Percentiles rank a stretch among this genome's conserved stretches.
These are phyloP conservation scores for Westerdykella sp. DNA, from an alignment of 2,329 filamentous ascomycete species.

Conservation along the genomic window DNA sequence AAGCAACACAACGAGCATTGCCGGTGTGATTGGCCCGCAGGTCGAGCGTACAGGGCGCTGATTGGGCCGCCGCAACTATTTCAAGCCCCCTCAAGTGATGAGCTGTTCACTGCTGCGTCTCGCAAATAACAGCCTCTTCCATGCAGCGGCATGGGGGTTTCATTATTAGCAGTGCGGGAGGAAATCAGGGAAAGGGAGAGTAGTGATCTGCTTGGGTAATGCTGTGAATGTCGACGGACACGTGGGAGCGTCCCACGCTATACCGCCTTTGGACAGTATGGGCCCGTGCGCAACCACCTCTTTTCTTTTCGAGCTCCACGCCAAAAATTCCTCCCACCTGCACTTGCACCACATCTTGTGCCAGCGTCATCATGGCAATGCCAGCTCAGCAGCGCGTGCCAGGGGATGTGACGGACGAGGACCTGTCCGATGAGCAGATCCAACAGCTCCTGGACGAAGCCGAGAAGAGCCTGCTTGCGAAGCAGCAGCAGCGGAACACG, in stretches of 20 bases:
- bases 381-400: conserved; percentile 31
- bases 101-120: conserved; percentile 22
- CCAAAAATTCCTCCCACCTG: conserved; percentile 18
- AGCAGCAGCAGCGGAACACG: conserved; percentile 20
- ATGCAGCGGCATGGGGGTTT: too few species aligned
- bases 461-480: conserved; percentile 50
- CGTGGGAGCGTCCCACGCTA: neutral
- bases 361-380: conserved; percentile 32
- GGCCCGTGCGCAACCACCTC: conserved; percentile 8
- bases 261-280: neutral
- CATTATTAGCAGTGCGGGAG: too few species aligned
- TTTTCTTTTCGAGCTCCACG: conserved; percentile 17
- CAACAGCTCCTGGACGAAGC: conserved; percentile 58
- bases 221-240: neutral
- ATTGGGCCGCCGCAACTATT: conserved; percentile 15
- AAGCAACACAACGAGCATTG: neutral
- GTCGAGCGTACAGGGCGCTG: conserved; percentile 4
- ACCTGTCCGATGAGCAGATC: conserved; percentile 58
- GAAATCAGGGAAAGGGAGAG: too few species aligned
- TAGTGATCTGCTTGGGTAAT: too few species aligned
- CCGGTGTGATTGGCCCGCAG: neutral
- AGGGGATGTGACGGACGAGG: conserved; percentile 37
- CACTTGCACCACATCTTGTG: conserved; percentile 15
- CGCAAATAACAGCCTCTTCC: neutral
- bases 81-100: conserved; percentile 19